Evolutionary conservation across 306 rosid genomes (phyloP).

Genomic region (Phaseolus lunatus): DNA sequence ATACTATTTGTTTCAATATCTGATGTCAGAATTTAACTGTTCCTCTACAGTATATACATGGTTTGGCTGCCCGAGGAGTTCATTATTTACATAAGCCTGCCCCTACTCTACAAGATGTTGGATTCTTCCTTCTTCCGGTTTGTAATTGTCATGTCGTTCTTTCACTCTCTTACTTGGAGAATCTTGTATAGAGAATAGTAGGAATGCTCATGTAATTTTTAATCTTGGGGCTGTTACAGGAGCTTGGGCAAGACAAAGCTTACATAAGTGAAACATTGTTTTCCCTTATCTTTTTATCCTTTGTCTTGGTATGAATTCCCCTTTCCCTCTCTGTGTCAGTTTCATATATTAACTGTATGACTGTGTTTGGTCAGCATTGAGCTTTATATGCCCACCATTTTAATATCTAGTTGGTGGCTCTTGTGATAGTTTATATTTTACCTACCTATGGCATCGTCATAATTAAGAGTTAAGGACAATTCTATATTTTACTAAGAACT

Average conservation of each 20-base stretch:
- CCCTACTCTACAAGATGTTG: slow-evolving; percentile 82
- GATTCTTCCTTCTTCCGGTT: slow-evolving; percentile 83
- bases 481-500: not conserved
- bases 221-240: slow-evolving; percentile 52
- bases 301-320: slow-evolving; percentile 63
- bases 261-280: slow-evolving; percentile 83
- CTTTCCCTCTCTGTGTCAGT: slow-evolving; percentile 23
- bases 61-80: slow-evolving; percentile 88
- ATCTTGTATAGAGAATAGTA: slow-evolving; percentile 5
- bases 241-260: slow-evolving; percentile 77
- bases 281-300: slow-evolving; percentile 67
- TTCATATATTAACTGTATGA: slow-evolving; percentile 15
- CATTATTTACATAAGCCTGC: slow-evolving; percentile 91
- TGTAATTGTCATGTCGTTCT: slow-evolving; percentile 45
- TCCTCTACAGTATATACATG: slow-evolving; percentile 77
- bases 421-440: slow-evolving; percentile 13
- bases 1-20: slow-evolving; percentile 36
- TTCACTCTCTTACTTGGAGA: not conserved
- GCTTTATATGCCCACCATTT: not conserved
- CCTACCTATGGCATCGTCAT: slow-evolving; percentile 19
- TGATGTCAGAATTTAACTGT: slow-evolving; percentile 26
- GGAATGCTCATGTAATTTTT: slow-evolving; percentile 39
- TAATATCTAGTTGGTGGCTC: slow-evolving; percentile 25
- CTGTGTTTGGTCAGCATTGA: slow-evolving; percentile 25
- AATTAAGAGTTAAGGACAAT: slow-evolving; percentile 10